phyloP scores from a whole-genome alignment of 768 basidiomycete species.

The Leucocoprinus leucothites region DNA sequence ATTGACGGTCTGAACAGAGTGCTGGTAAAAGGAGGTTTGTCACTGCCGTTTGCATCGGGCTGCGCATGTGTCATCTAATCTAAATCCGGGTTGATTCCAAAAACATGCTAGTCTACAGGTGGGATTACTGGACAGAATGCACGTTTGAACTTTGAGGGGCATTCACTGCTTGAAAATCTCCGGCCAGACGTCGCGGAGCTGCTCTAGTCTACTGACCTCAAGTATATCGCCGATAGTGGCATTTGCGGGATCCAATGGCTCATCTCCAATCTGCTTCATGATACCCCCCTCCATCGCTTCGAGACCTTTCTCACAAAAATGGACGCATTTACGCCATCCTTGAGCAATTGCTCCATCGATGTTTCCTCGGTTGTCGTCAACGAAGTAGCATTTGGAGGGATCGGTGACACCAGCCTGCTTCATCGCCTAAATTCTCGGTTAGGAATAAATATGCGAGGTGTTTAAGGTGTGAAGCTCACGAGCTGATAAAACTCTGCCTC shows the following conservation, averaged over 20 bases:
- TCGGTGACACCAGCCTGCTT: conserved; percentile 55
- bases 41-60: not conserved
- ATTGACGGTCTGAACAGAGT: too few relatives aligned
- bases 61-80: not conserved
- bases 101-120: conserved; percentile 1
- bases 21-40: too few relatives aligned
- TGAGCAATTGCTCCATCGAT: conserved; percentile 60
- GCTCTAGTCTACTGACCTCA: conserved; percentile 56
- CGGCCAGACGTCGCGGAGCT: conserved; percentile 69
- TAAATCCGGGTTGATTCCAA: not conserved
- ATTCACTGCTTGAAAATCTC: conserved; percentile 56
- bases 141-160: too few relatives aligned
- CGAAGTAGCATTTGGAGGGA: conserved; percentile 69
- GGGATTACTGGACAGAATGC: not conserved
- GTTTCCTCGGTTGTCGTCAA: conserved; percentile 75
- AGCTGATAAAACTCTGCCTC: conserved; percentile 67
- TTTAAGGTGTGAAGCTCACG: conserved; percentile 30
- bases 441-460: not conserved
- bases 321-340: conserved; percentile 73
- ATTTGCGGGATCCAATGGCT: conserved; percentile 25
- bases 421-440: conserved; percentile 52
- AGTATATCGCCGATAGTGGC: conserved; percentile 42
- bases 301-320: conserved; percentile 71
- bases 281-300: conserved; percentile 63
- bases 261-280: conserved; percentile 43